phyloP scores from a whole-genome alignment of 164 flowering plant genomes.

The Magnolia kwangsiensis region DNA sequence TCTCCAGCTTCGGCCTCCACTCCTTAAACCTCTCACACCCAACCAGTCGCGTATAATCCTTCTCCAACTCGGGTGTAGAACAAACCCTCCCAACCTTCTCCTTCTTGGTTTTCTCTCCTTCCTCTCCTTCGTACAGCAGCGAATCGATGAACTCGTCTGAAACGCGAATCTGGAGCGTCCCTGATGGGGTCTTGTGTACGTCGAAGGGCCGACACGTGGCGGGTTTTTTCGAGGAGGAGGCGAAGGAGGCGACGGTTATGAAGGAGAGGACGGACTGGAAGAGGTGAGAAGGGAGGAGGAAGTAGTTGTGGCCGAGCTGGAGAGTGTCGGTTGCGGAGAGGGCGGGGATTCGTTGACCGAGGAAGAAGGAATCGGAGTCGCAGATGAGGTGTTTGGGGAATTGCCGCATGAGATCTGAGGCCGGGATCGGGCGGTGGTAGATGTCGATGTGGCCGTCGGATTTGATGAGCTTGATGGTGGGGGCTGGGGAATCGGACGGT shows the following conservation, averaged over 20 bases:
- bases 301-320: slow-evolving; percentile 58
- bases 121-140: slow-evolving; percentile 28
- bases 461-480: slow-evolving; percentile 44
- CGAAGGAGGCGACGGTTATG: slow-evolving; percentile 48
- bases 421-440: slow-evolving; percentile 49
- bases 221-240: slow-evolving; percentile 26
- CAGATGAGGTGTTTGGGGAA: slow-evolving; percentile 59
- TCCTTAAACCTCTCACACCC: slow-evolving; percentile 23
- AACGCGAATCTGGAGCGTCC: slow-evolving; percentile 46
- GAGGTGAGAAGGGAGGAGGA: slow-evolving; percentile 52
- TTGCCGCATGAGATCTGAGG: slow-evolving; percentile 47
- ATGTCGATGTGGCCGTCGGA: slow-evolving; percentile 47
- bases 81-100: slow-evolving; percentile 28
- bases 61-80: slow-evolving; percentile 47
- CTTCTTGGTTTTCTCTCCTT: slow-evolving; percentile 4
- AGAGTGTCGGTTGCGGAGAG: slow-evolving; percentile 48
- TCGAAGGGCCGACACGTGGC: slow-evolving; percentile 43
- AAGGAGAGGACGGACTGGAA: slow-evolving; percentile 62
- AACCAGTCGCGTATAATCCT: slow-evolving; percentile 55
- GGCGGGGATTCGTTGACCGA: slow-evolving; percentile 60
- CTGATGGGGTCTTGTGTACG: slow-evolving; percentile 41
- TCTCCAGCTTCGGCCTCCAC: slow-evolving; percentile 67
- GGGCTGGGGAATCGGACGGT: slow-evolving; percentile 4
- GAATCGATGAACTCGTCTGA: slow-evolving; percentile 59
- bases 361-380: slow-evolving; percentile 55